Percentiles rank a stretch among this genome's conserved stretches.
Conservation (phyloP, 2,329 filamentous ascomycete species). For the Penicillium glabrum region DNA sequence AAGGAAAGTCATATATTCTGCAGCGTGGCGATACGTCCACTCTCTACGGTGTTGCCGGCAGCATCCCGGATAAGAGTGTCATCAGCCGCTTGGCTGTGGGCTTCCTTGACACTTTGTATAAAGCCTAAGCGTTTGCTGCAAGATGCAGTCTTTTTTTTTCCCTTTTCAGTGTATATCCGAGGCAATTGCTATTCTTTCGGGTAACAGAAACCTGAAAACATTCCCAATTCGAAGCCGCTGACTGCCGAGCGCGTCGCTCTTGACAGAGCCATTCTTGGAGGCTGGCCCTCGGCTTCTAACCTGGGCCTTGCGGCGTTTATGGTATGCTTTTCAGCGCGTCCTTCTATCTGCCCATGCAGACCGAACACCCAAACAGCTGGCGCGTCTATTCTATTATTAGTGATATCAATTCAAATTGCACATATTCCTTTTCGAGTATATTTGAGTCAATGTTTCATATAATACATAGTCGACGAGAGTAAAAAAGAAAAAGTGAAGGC, state of each 20-base stretch:
- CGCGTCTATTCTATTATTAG: slow-evolving; percentile 10
- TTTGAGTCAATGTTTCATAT: slow-evolving; percentile 12
- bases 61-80: slow-evolving; percentile 91
- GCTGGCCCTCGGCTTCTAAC: neutral
- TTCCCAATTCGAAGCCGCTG: neutral
- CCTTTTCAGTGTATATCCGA: slow-evolving; percentile 12
- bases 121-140: slow-evolving; percentile 57
- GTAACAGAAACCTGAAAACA: neutral
- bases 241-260: neutral
- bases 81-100: slow-evolving; percentile 86
- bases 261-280: neutral
- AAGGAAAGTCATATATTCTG: slow-evolving; percentile 56
- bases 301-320: slow-evolving; percentile 11
- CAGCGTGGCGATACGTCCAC: slow-evolving; percentile 73
- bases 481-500: neutral
- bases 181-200: neutral
- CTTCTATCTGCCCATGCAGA: neutral
- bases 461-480: slow-evolving; percentile 8
- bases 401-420: slow-evolving; percentile 18
- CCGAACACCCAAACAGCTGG: slow-evolving; percentile 6
- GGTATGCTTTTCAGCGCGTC: slow-evolving; percentile 4
- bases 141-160: neutral
- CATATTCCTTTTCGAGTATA: slow-evolving; percentile 16
- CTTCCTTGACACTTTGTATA: slow-evolving; percentile 91
- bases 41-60: slow-evolving; percentile 92